Conservation (phyloP, 257 asterid genomes). For the Rehmannia glutinosa region DNA sequence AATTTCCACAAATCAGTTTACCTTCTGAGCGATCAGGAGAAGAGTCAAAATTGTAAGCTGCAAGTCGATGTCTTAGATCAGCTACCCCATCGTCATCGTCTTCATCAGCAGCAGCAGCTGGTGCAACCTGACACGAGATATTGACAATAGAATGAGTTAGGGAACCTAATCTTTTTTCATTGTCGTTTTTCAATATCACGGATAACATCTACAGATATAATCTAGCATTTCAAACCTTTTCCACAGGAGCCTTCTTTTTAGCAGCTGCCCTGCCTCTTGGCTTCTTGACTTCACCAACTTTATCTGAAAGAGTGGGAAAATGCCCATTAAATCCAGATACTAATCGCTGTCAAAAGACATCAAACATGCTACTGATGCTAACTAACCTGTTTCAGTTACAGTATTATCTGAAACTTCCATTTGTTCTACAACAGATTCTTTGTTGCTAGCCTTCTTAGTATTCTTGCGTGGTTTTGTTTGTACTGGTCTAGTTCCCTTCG, state of each 20-base stretch:
- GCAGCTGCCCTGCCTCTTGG: constrained; percentile 55
- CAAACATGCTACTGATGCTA: not conserved
- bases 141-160: not conserved
- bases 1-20: constrained; percentile 12
- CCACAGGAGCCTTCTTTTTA: constrained; percentile 75
- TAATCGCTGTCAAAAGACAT: not conserved
- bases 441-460: constrained; percentile 41
- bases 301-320: constrained; percentile 26
- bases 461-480: constrained; percentile 49
- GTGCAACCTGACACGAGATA: constrained; percentile 41
- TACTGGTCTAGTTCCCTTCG: constrained; percentile 27
- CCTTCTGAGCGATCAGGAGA: constrained; percentile 79
- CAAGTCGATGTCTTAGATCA: constrained; percentile 72
- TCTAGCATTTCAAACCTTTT: constrained; percentile 40
- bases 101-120: constrained; percentile 41
- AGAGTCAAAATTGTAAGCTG: constrained; percentile 80
- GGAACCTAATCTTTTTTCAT: no score
- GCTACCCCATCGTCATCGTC: constrained; percentile 55
- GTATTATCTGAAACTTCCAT: constrained; percentile 53
- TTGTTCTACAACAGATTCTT: constrained; percentile 42
- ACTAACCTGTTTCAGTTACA: constrained; percentile 46
- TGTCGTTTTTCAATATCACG: not conserved
- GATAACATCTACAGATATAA: not conserved
- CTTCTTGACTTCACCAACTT: constrained; percentile 44
- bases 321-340: not conserved